Conservation (phyloP, 257 asterid genomes). For the Voacanga thouarsii region DNA sequence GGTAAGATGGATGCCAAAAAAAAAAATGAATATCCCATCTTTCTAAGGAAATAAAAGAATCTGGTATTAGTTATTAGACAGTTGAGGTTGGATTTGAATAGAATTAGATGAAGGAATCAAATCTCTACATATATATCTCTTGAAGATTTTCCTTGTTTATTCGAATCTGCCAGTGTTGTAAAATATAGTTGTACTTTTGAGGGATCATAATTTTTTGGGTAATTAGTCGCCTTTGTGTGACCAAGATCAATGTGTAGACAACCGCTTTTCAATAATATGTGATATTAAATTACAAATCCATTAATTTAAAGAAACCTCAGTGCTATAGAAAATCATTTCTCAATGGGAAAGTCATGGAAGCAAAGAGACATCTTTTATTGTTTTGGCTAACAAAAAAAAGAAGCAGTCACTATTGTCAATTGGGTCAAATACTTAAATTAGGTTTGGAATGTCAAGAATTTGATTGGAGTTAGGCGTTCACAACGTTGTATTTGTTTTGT, state of each 20-base stretch:
- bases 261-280: constrained; percentile 28
- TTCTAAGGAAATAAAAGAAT: not conserved
- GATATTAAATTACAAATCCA: constrained; percentile 2
- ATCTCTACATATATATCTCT: constrained; percentile 26
- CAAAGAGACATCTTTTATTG: constrained; percentile 2
- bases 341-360: constrained; percentile 2
- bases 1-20: not conserved
- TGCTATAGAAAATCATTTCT: constrained; percentile 33
- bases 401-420: not conserved
- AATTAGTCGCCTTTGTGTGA: constrained; percentile 20
- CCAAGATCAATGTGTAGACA: constrained; percentile 42
- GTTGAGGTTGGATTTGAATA: constrained; percentile 7
- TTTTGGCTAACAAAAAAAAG: not conserved
- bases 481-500: constrained; percentile 6
- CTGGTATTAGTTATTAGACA: not conserved
- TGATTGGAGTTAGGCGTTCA: constrained; percentile 2
- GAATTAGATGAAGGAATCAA: constrained; percentile 15
- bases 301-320: constrained; percentile 23
- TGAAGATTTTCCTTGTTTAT: constrained; percentile 27
- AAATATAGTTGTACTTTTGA: constrained; percentile 12
- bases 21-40: not conserved
- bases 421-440: not conserved
- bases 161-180: not conserved
- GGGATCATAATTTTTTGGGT: constrained; percentile 26
- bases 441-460: constrained; percentile 11